phyloP scores from a whole-genome alignment of 2,329 filamentous ascomycete species.

The Colletotrichum sp. region DNA sequence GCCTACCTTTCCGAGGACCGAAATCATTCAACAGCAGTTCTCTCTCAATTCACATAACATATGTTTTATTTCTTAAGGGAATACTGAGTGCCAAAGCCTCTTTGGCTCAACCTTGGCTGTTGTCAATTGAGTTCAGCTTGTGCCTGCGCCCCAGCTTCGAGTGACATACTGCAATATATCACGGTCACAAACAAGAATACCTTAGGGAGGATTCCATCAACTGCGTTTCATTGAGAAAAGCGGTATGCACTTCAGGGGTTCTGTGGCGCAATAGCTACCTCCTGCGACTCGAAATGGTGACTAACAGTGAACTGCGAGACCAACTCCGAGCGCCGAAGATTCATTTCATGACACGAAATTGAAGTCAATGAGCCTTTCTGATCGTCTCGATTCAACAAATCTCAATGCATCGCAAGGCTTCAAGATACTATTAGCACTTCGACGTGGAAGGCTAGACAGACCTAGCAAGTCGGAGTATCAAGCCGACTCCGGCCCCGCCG shows the following conservation, averaged over 20 bases:
- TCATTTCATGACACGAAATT: background rate
- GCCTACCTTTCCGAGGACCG: background rate
- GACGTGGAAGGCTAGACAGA: accelerated
- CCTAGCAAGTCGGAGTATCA: background rate
- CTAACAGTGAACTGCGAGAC: background rate
- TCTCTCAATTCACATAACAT: too few species aligned
- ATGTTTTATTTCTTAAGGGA: too few species aligned
- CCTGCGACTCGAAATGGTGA: background rate
- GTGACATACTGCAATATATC: too few species aligned
- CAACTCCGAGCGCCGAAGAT: background rate
- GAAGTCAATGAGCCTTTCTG: background rate
- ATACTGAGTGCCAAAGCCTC: too few species aligned
- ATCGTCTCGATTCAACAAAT: background rate
- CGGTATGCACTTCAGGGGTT: accelerated
- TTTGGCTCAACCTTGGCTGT: accelerated
- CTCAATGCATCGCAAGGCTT: accelerated
- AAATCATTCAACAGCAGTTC: background rate
- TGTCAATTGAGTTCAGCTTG: too few species aligned
- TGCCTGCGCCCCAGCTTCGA: too few species aligned
- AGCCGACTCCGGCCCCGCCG: too few species aligned
- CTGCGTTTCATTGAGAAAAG: too few species aligned
- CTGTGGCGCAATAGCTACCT: accelerated
- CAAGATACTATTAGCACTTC: background rate
- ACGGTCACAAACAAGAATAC: too few species aligned
- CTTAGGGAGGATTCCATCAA: too few species aligned